These are phyloP conservation scores for Mrakia blollopis DNA, from an alignment of 768 basidiomycete species.

Conservation along the genomic window DNA sequence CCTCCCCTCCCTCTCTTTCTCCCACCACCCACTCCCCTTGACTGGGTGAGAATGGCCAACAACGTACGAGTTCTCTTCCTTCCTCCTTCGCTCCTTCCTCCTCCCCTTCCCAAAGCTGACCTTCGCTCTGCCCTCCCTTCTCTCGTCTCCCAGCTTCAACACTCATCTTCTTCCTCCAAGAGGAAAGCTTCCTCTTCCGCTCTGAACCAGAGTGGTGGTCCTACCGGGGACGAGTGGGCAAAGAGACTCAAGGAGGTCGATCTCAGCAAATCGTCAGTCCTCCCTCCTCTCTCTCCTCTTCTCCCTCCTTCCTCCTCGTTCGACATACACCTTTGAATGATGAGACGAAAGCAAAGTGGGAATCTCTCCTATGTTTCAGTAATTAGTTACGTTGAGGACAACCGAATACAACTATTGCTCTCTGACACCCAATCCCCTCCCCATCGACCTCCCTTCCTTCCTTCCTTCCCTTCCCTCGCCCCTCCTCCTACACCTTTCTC, in stretches of 20 bases:
- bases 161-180: not conserved
- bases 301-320: not conserved
- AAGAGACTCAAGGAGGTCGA: conserved; percentile 20
- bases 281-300: not conserved
- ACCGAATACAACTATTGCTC: conserved; percentile 75
- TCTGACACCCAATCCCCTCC: conserved; percentile 38
- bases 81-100: not conserved
- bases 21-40: not conserved
- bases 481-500: conserved; percentile 3
- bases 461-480: conserved; percentile 13
- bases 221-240: conserved; percentile 8
- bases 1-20: not conserved
- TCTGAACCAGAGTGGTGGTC: not conserved
- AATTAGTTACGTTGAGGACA: conserved; percentile 48
- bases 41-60: not conserved
- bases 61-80: not conserved
- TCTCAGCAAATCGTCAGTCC: conserved; percentile 20
- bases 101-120: not conserved
- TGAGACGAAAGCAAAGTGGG: conserved; percentile 77
- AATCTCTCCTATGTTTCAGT: conserved; percentile 85
- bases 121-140: not conserved
- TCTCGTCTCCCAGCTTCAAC: not conserved
- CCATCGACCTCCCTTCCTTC: not conserved
- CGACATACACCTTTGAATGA: conserved; percentile 35
- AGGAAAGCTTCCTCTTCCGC: too few species aligned